Evolutionary conservation across 345 rosid genomes (phyloP), one percentile per base, ranked within the genome.

Genomic region (Arabidopsis thaliana): DNA sequence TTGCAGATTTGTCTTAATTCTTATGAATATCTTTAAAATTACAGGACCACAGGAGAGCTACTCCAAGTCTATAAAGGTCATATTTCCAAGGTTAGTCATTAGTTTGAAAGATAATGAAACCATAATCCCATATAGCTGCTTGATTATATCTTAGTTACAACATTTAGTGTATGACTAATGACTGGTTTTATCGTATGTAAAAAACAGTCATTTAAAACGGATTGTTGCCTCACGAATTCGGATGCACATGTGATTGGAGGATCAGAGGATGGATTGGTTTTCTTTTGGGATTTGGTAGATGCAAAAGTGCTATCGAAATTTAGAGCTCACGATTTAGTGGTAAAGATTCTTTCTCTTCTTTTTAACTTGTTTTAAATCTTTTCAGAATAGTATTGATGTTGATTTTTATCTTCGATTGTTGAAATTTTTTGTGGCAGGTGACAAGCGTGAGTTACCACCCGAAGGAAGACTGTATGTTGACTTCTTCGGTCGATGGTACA

Each of bases 381-480:
- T 25, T 16, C 1, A 7, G 46, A 32, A 0, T 10, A 56, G 33
- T 45, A 12, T 33, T 46, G 33, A 16, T 38, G 20, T 57, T 56
- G 30, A 45, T 23, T 6, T 48, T 36, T 16, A 16, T 4, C n/a
- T 49, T 36, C 4, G n/a, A 34, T 7, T 42, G 55, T 71, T 58
- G 10, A 2, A 4, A 4, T 13, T 62, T 48, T n/a, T 63, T 45
- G 34, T 60, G 70, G 67, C 83, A 93, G 98, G 94, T 94, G 40
- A 91, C 96, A 46, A 94, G 97, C 41, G 95, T 94, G 77, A 94
- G 97, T 74, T 91, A 93, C 82, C 98, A 91, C 65, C 97, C 97
- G 7, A 89, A 84, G 63, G 97, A 91, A 25, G 77, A 84, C 49
- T 86, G 90, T 71, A 87, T 94, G 97, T 71, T 91, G 64, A 89